Conservation (phyloP, 805 yeast species). For the Lipomyces starkeyi region DNA sequence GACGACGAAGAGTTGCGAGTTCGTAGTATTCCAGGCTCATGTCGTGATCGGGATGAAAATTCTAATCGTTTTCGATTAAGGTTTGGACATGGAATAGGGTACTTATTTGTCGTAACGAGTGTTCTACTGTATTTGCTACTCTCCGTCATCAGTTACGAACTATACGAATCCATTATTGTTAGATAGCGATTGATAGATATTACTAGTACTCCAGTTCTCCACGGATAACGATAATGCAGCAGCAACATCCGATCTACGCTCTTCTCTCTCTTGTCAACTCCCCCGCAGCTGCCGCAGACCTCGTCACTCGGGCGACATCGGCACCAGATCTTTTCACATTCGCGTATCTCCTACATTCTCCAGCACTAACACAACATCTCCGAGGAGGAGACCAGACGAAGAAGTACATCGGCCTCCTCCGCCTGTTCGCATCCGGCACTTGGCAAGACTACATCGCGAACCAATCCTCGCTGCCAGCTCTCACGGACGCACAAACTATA, state of each 20-base stretch:
- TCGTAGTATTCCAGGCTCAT: too few species aligned
- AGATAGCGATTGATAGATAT: background rate
- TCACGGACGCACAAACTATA: conserved; percentile 23
- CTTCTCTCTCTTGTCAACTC: conserved; percentile 30
- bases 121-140: background rate
- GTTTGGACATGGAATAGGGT: background rate
- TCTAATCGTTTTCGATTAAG: background rate
- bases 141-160: too few species aligned
- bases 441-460: conserved; percentile 29
- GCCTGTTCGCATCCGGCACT: conserved; percentile 32
- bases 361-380: conserved; percentile 17
- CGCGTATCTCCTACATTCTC: conserved; percentile 11
- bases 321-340: conserved; percentile 20
- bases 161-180: background rate
- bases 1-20: background rate
- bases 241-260: conserved; percentile 25
- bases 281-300: conserved; percentile 31
- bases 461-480: conserved; percentile 10
- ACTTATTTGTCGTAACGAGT: background rate
- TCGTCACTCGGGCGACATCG: conserved; percentile 27
- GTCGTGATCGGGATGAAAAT: too few species aligned
- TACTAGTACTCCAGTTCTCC: background rate
- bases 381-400: background rate
- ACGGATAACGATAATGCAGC: conserved; percentile 5
- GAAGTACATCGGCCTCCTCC: conserved; percentile 16